These are phyloP conservation scores for Saturnispora sekii DNA, from an alignment of 805 yeast genomes.

Conservation along the genomic window DNA sequence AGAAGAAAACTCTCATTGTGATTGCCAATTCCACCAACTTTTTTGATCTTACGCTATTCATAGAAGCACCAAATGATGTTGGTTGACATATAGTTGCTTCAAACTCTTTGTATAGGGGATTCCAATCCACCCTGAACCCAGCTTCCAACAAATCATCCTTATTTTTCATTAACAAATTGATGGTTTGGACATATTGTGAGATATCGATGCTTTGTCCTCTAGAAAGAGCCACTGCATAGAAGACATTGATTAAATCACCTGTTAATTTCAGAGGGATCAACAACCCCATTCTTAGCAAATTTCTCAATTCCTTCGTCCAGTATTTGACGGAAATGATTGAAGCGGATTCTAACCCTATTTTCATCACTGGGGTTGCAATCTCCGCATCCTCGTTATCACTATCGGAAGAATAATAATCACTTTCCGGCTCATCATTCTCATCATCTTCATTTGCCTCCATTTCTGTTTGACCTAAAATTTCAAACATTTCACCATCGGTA, in stretches of 20 bases:
- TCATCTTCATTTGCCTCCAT: slow-evolving; percentile 30
- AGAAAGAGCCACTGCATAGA: slow-evolving; percentile 59
- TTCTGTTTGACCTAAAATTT: slow-evolving; percentile 19
- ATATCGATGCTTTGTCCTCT: slow-evolving; percentile 62
- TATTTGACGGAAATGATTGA: slow-evolving; percentile 66
- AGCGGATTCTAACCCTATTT: slow-evolving; percentile 55
- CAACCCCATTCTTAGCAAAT: slow-evolving; percentile 69
- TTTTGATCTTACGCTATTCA: slow-evolving; percentile 41
- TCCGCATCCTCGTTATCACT: slow-evolving; percentile 34
- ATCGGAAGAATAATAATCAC: slow-evolving; percentile 24
- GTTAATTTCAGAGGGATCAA: slow-evolving; percentile 64
- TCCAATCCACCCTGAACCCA: slow-evolving; percentile 45
- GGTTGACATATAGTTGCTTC: slow-evolving; percentile 35
- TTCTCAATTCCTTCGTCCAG: slow-evolving; percentile 80
- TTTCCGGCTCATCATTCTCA: slow-evolving; percentile 29
- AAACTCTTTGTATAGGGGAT: slow-evolving; percentile 32
- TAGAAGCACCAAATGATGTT: slow-evolving; percentile 36
- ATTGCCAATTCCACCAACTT: slow-evolving; percentile 43
- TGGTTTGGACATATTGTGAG: slow-evolving; percentile 50
- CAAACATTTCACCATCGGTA: slow-evolving; percentile 27
- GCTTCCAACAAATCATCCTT: slow-evolving; percentile 28
- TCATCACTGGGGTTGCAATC: slow-evolving; percentile 42
- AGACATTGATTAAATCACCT: slow-evolving; percentile 54
- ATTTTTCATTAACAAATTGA: slow-evolving; percentile 47
- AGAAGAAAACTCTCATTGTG: slow-evolving; percentile 46